Evolutionary conservation across 495 filamentous ascomycete genomes (phyloP), one percentile per base, ranked within the genome.

Genomic region (Aspergillus haitiensis): DNA sequence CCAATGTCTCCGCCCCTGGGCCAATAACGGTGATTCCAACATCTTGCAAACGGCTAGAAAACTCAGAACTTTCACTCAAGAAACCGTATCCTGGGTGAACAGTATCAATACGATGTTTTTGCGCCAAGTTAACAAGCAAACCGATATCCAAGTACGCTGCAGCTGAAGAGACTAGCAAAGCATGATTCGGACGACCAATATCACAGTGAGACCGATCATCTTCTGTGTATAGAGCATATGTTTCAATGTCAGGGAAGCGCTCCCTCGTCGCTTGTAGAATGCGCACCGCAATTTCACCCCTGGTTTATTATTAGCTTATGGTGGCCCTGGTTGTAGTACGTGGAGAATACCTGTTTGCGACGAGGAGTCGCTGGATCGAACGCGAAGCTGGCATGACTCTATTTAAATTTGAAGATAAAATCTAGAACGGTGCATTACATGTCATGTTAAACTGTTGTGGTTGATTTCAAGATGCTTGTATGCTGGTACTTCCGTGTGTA

Each of bases 41-140:
- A 61, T 82, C 78, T 9, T 80, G 67, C 78, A 84, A 81, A 16
- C 76, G 73, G 13, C 59, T 59, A 0, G 82, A 72, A 58, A 87
- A 84, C 3, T 82, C 81, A 12, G 79, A 67, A 53, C 76, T 84
- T 64, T 87, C 84, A 31, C 82, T 83, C 3, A 87, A 72, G 56
- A 86, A 87, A 9, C 84, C 84, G 71, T 87, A 87, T 0, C 84
- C 84, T 0, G 84, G 84, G 64, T 86, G 83, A 5, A 86, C 72
- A 11, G 81, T 70, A 58, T 86, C 80, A n/a, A 85, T 81, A 0
- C 61, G 63, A 63, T 85, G 67, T 46, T 80, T 70, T 56, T 77
- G 75, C 6, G 57, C 79, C 21, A 85, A 50, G 2, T 70, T 60
- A 12, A 85, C 67, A 0, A 86, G 65, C 6, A 72, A 56, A 11